Base-by-base conservation (phyloP, 139 green algal genomes). In the Chlorella sp. region DNA sequence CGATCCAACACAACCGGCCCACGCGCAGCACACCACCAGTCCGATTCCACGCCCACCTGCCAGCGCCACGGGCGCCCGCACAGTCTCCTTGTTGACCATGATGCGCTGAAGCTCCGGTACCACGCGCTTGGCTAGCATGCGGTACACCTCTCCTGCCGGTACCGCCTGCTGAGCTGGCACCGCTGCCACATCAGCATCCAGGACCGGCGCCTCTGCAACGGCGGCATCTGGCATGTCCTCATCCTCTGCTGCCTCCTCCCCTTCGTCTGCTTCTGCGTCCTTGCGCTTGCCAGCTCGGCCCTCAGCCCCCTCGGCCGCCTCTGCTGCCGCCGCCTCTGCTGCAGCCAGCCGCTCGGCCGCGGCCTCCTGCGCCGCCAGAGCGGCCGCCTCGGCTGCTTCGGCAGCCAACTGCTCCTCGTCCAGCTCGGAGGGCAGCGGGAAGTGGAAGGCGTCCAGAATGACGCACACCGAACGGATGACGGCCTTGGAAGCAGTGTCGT, bases 381-480 rank as follows among this genome's bases (percentile, higher is more conserved):
- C 67, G 1, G 43, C 80, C 32, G n/a, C 64, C 67, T 70, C 85
- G 46, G 62, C 78, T 34, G 58, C 62, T 46, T 77, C 67, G 44
- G 64, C 82, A 36, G 73, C 72, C 56, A 26, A 16, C 41, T 82
- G 54, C 9, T 83, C 85, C 64, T 36, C 58, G 5, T 84, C 86
- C 1, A 38, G 77, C n/a, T 88, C 91, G 11, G 76, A 19, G 30
- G 70, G 67, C 36, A 87, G 79, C 56, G 92, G 74, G 80, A 97
- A 97, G 89, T 97, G 94, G 89, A 97, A 97, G 13, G 89, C 87
- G 70, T 97, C 95, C 14, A 97, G 84, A 38, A 98, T 89, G 24
- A 88, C 81, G 77, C 94, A 98, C 40, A 95, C 91, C 8, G 91
- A 89, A 0, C 95, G 87, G 30, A 96, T 83, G 62, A 91, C 60